Base-by-base conservation (phyloP, 441 rosid species). In the Hypseocharis bilobata region DNA sequence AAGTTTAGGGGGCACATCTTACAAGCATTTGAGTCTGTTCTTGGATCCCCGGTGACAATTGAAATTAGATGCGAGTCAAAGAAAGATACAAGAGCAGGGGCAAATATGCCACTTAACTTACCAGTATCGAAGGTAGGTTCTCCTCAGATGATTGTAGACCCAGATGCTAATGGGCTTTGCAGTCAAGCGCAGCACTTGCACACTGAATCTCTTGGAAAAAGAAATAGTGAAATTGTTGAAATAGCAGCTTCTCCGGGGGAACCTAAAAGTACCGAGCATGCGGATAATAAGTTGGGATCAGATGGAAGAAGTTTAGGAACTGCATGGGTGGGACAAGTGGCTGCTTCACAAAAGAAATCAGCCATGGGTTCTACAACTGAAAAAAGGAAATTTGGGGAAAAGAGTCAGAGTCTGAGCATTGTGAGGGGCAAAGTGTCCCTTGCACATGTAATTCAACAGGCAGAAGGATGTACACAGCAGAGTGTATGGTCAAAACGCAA, bases 391-490 rank as follows among this genome's bases (percentile, higher is more conserved):
- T 80, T 65, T 14, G 70, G 87, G 67, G 84, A 86, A 68, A 84
- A 45, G 70, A 82, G 80, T 68, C 89, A 81, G 70, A 82, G 88
- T 78, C 86, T 67, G 74, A 93, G 96, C 86, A 83, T 93, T 27
- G 96, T 93, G 71, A 80, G 86, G 78, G 75, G 99, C 77, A 94
- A 89, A 75, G 90, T 91, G 19, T 91, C 96, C 60, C 87, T 89
- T 54, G 98, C 96, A 26, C 94, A 81, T 60, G 99, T 91, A 67
- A 91, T 94, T 77, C 96, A 91, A 72, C 94, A 85, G 72, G 96
- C 86, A 25, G 98, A 91, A 71, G 96, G 92, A 54, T 82, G 91
- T 72, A 61, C 77, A 10, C 86, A 87, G 42, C 94, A 70, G 61
- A 83, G 72, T 44, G 78, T 83, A 36, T 86, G 96, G 96, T 84